Evolutionary conservation across 2,329 filamentous ascomycete species (phyloP).

Genomic region (Aureobasidium sp.): DNA sequence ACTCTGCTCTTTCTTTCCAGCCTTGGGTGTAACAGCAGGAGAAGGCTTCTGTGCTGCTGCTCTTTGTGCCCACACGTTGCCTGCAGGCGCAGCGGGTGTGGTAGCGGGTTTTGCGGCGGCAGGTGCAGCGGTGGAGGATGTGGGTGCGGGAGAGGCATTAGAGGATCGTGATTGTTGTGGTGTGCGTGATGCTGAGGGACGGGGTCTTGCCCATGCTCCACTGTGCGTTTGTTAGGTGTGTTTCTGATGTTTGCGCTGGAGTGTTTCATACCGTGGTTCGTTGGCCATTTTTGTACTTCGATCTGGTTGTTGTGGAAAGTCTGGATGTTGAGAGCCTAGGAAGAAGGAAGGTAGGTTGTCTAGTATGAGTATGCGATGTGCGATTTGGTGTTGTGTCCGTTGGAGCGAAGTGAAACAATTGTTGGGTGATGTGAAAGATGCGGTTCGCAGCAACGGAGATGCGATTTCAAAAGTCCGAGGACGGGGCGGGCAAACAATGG

Average conservation of each 20-base stretch:
- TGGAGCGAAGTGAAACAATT: neutral
- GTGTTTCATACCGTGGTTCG: neutral
- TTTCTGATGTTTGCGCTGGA: neutral
- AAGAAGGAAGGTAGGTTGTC: too few species aligned
- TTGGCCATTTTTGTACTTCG: neutral
- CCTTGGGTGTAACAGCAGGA: neutral
- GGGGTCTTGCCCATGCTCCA: conserved; percentile 7
- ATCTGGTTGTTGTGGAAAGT: too few species aligned
- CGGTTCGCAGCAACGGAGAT: neutral
- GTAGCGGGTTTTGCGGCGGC: neutral
- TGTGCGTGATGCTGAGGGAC: neutral
- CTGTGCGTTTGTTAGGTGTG: neutral
- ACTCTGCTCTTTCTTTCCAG: neutral
- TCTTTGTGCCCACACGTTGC: conserved; percentile 10
- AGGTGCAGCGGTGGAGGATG: neutral
- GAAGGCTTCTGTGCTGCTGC: neutral
- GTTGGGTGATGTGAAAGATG: neutral
- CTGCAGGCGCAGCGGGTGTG: neutral
- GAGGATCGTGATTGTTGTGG: conserved; percentile 5
- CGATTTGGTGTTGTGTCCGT: neutral
- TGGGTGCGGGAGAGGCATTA: neutral
- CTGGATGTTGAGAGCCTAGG: fast-evolving
- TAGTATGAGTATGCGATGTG: neutral
- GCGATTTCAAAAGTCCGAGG: neutral
- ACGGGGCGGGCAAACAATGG: neutral